These are phyloP conservation scores for Cutaneotrichosporon cavernicola DNA, from an alignment of 1,284 basidiomycete species.

Conservation along the genomic window DNA sequence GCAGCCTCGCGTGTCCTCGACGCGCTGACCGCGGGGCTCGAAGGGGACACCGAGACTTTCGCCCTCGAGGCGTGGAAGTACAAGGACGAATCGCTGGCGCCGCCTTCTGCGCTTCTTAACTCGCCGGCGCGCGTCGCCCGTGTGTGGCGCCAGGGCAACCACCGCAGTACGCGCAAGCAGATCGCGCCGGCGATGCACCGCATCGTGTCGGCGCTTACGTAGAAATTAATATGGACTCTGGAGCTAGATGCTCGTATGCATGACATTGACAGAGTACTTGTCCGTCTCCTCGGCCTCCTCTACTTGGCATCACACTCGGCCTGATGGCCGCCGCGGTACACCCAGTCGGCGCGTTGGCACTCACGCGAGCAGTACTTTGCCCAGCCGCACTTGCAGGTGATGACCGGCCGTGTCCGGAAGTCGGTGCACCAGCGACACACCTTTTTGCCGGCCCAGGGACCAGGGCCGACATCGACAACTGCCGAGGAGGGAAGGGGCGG, in stretches of 20 bases:
- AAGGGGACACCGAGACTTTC: conserved; percentile 56
- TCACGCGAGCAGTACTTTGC: conserved; percentile 49
- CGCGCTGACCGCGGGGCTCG: conserved; percentile 57
- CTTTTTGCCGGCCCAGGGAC: conserved; percentile 39
- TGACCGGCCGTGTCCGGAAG: conserved; percentile 26
- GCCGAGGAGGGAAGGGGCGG: not conserved
- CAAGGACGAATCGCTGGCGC: conserved; percentile 28
- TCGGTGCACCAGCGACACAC: conserved; percentile 49
- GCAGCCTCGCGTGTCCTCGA: conserved; percentile 36
- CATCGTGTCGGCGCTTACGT: conserved; percentile 1
- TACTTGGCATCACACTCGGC: conserved; percentile 30
- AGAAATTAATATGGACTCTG: not conserved
- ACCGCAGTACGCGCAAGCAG: conserved; percentile 71
- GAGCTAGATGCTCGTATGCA: not conserved
- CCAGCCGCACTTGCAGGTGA: conserved; percentile 43
- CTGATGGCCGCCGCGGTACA: conserved; percentile 38
- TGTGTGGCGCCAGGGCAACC: conserved; percentile 75
- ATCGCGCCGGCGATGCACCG: conserved; percentile 65
- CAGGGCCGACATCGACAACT: conserved; percentile 10
- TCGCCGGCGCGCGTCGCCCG: conserved; percentile 40
- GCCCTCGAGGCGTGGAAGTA: conserved; percentile 55
- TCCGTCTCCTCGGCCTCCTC: not conserved
- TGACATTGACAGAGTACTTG: not conserved
- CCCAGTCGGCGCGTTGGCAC: conserved; percentile 49
- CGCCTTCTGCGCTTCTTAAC: conserved; percentile 26